phyloP scores from a whole-genome alignment of 1,284 basidiomycete species.

The Ceratobasidium sp. region DNA sequence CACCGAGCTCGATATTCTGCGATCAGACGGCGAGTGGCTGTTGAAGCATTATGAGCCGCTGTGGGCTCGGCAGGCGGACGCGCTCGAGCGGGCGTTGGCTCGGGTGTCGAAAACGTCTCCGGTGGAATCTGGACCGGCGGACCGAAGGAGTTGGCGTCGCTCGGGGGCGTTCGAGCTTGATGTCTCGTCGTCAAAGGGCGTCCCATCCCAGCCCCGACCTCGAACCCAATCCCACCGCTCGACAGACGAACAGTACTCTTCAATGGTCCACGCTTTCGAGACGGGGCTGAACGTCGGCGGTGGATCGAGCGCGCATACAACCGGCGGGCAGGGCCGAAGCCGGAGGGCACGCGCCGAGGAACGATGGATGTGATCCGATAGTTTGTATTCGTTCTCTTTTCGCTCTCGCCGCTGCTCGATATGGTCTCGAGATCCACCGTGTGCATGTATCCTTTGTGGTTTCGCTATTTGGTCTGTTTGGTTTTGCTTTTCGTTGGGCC shows the following conservation, averaged over 20 bases:
- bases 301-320: constrained; percentile 5
- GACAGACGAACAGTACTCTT: constrained; percentile 2
- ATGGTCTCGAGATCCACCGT: background rate
- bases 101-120: background rate
- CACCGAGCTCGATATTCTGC: constrained; percentile 26
- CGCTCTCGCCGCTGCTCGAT: background rate
- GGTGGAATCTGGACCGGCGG: background rate
- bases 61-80: constrained; percentile 28
- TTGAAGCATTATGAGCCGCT: constrained; percentile 23
- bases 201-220: constrained; percentile 14
- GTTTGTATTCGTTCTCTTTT: constrained; percentile 1
- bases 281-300: constrained; percentile 5
- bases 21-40: constrained; percentile 20
- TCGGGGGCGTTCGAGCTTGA: constrained; percentile 17
- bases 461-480: background rate
- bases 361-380: constrained; percentile 28
- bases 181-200: background rate
- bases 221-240: constrained; percentile 3
- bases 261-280: constrained; percentile 29
- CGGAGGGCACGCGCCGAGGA: constrained; percentile 27
- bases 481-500: background rate
- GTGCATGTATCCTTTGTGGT: background rate
- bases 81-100: constrained; percentile 24
- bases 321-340: background rate
- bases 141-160: constrained; percentile 29